These are phyloP conservation scores for Boletus semigastroideus DNA, from an alignment of 1,284 basidiomycete genomes.

Conservation along the genomic window DNA sequence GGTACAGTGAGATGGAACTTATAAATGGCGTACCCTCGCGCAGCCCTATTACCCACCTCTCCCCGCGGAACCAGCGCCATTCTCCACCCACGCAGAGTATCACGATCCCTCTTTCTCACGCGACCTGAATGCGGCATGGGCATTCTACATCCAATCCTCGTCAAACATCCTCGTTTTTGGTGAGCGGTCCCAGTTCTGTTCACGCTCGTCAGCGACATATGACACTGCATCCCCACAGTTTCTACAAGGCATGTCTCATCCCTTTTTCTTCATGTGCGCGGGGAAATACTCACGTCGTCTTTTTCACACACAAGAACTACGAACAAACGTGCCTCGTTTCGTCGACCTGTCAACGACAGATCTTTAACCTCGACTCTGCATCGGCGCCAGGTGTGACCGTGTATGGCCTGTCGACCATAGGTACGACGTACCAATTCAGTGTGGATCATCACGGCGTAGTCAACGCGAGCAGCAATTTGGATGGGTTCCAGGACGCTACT, in stretches of 20 bases:
- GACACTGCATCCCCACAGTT: constrained; percentile 52
- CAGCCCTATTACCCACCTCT: constrained; percentile 66
- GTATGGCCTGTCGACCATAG: constrained; percentile 66
- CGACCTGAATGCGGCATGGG: constrained; percentile 53
- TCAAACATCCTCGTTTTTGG: constrained; percentile 65
- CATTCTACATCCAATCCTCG: constrained; percentile 52
- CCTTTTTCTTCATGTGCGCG: not conserved
- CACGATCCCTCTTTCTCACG: constrained; percentile 53
- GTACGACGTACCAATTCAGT: constrained; percentile 56
- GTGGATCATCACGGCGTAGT: constrained; percentile 52
- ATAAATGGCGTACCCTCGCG: no score
- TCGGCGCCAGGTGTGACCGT: constrained; percentile 47
- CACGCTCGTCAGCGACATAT: not conserved
- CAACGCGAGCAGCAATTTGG: constrained; percentile 46
- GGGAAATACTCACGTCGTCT: not conserved
- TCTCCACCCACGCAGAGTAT: constrained; percentile 45
- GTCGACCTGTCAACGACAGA: constrained; percentile 58
- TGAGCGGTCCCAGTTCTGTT: not conserved
- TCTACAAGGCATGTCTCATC: constrained; percentile 46
- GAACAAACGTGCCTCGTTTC: constrained; percentile 46
- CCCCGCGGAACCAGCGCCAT: constrained; percentile 59
- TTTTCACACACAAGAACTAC: constrained; percentile 44
- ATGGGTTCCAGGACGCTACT: constrained; percentile 66
- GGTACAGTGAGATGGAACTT: not conserved
- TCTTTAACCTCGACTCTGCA: constrained; percentile 54